Conservation (phyloP, 2,329 filamentous ascomycete genomes). For the Thermomyces lanuginosus region DNA sequence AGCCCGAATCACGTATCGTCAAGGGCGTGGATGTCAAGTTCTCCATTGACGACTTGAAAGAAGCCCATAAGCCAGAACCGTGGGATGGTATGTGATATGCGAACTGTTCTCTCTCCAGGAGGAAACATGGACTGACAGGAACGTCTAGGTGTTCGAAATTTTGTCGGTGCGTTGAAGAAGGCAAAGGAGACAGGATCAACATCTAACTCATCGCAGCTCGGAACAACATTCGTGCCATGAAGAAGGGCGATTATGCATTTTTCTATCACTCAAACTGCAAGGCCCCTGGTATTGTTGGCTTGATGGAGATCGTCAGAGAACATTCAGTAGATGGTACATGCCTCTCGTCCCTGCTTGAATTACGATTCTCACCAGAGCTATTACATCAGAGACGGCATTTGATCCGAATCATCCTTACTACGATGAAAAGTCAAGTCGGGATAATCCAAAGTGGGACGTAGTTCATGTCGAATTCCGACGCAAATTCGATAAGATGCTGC, state of each 20-base stretch:
- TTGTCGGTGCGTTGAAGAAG: slow-evolving; percentile 19
- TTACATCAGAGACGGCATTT: slow-evolving; percentile 46
- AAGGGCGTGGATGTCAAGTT: slow-evolving; percentile 82
- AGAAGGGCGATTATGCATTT: slow-evolving; percentile 77
- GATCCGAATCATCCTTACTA: slow-evolving; percentile 64
- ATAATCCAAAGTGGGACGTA: slow-evolving; percentile 66
- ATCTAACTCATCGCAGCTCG: slow-evolving; percentile 37
- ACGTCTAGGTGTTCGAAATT: slow-evolving; percentile 29
- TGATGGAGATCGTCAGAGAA: slow-evolving; percentile 78
- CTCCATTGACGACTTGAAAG: slow-evolving; percentile 75
- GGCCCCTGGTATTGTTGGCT: slow-evolving; percentile 68
- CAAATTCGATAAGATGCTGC: slow-evolving; percentile 59
- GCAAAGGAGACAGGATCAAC: not conserved
- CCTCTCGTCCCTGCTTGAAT: slow-evolving; percentile 7
- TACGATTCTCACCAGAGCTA: slow-evolving; percentile 1
- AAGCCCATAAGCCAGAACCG: slow-evolving; percentile 58
- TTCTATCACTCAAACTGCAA: slow-evolving; percentile 97
- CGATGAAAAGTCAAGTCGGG: slow-evolving; percentile 55
- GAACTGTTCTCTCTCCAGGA: not conserved
- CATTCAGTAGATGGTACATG: slow-evolving; percentile 58
- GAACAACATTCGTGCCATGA: slow-evolving; percentile 86
- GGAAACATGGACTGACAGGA: slow-evolving; percentile 9
- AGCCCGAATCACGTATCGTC: slow-evolving; percentile 73
- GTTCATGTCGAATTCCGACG: slow-evolving; percentile 77
- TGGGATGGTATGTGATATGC: slow-evolving; percentile 75